Conservation (phyloP, 306 rosid genomes). For the Senna tora region DNA sequence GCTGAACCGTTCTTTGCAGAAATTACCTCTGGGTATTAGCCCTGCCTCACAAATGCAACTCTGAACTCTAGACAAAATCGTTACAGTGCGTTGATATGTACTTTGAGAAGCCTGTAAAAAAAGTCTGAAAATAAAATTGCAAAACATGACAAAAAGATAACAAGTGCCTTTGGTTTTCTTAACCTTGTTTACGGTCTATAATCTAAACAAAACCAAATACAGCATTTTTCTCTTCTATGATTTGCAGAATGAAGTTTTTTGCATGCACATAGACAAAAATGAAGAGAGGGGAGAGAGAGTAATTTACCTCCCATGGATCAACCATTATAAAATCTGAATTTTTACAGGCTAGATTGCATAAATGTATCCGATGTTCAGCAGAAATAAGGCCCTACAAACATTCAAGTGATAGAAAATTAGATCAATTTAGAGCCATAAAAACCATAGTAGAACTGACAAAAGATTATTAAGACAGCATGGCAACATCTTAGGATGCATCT, state of each 20-base stretch:
- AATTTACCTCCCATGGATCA: conserved; percentile 93
- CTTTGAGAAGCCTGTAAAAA: conserved; percentile 74
- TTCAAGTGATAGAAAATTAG: conserved; percentile 29
- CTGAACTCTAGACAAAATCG: conserved; percentile 69
- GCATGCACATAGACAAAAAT: background rate
- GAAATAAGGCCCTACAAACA: conserved; percentile 63
- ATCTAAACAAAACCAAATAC: background rate
- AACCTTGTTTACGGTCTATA: conserved; percentile 1
- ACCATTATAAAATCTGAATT: conserved; percentile 86
- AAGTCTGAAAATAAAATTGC: conserved; percentile 16
- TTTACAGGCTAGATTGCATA: conserved; percentile 73
- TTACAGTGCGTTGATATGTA: conserved; percentile 68
- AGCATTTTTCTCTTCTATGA: background rate
- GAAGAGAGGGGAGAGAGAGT: conserved; percentile 14
- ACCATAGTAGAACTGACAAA: background rate
- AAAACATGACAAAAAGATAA: conserved; percentile 33
- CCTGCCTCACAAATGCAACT: conserved; percentile 52
- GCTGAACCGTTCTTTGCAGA: conserved; percentile 14
- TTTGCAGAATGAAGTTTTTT: conserved; percentile 13
- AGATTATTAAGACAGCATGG: conserved; percentile 7
- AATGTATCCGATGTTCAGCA: conserved; percentile 69
- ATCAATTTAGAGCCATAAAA: conserved; percentile 20
- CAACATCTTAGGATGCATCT: conserved; percentile 20
- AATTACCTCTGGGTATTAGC: conserved; percentile 65
- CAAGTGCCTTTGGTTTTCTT: background rate